Evolutionary conservation across 331 rosid species (phyloP).

Genomic region (Malus hybrid): DNA sequence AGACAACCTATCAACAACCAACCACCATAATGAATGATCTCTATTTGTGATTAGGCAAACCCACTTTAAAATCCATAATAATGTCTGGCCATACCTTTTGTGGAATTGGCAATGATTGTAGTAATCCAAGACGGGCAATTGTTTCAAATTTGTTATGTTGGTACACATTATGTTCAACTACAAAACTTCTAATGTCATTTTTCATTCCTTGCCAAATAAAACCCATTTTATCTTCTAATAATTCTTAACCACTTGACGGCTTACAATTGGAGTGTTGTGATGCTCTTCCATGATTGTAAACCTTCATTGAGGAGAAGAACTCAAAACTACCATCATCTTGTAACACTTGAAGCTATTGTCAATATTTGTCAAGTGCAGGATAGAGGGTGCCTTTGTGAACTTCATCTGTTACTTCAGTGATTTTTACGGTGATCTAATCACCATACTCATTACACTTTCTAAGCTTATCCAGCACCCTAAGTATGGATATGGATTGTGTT

Average conservation of each 20-base stretch:
- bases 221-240: background rate
- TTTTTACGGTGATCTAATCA: background rate
- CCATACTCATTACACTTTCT: background rate
- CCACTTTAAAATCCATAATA: no score
- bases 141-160: background rate
- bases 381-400: no score
- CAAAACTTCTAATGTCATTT: background rate
- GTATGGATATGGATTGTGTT: background rate
- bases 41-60: background rate
- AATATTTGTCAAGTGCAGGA: background rate
- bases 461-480: background rate
- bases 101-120: background rate
- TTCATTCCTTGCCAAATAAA: background rate
- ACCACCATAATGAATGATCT: background rate
- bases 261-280: background rate
- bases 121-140: background rate
- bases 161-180: background rate
- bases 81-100: background rate
- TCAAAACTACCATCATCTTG: background rate
- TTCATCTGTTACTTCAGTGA: no score
- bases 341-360: background rate
- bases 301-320: background rate
- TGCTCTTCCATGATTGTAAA: background rate
- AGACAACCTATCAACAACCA: background rate
- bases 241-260: background rate